Base-by-base conservation (phyloP, 345 rosid genomes). In the Salix brachista region DNA sequence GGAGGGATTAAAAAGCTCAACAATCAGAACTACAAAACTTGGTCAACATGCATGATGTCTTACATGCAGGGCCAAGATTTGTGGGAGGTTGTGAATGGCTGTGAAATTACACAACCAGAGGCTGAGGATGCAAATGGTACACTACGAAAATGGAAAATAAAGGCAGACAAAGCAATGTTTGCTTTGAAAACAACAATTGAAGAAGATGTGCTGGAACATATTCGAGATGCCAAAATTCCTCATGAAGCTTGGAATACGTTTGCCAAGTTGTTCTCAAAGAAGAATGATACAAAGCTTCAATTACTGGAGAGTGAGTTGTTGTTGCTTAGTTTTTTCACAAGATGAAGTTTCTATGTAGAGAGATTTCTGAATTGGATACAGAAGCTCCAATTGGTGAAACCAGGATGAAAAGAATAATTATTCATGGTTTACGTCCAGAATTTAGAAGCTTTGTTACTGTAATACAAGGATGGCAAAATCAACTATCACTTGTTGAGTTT, bases 401-500 rank as follows among this genome's bases (percentile, higher is more conserved):
- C 39, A 72, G 67, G 67, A 72, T 72, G 28, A 72, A 60, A 19
- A 71, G 74, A 32, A 52, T 71, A 16, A 71, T 71, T 9, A 54
- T 71, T 14, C 65, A 71, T 52, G 67, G 67, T 23, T 60, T 60
- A 48, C 32, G 8, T 5, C 67, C 67, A 10, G 23, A 58, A 39
- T 72, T 8, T 1, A 58, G 67, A 23, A 32, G 67, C 10, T 56
- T 54, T 72, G 32, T 54, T 72, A 36, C n/a, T 72, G 66, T 67
- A 19, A 17, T 72, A 54, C 75, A 72, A 6, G 75, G 75, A 58
- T 72, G 75, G 75, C 48, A 17, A 56, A 72, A 30, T 0, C 75
- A 72, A 14, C 75, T 50, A 34, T 72, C 65, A 54, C 75, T 72
- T 72, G 11, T 72, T 18, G 66, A 72, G 13, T 72, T 72, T 17